Conservation (phyloP, 257 asterid species). For the Solanum appendiculatum region DNA sequence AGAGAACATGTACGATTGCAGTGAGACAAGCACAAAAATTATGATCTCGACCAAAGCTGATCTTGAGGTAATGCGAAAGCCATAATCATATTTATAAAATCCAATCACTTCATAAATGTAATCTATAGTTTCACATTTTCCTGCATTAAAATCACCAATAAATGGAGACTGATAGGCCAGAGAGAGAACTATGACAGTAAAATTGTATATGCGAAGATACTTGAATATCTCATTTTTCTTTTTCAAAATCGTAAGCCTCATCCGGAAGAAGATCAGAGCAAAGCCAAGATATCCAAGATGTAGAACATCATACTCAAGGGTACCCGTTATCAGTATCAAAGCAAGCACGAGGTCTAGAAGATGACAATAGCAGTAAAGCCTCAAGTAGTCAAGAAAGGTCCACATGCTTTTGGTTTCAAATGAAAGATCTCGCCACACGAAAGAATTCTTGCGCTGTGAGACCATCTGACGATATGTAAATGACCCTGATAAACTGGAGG, state of each 20-base stretch:
- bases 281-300: constrained; percentile 95
- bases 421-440: constrained; percentile 91
- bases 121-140: constrained; percentile 80
- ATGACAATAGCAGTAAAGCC: constrained; percentile 98
- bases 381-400: constrained; percentile 91
- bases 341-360: constrained; percentile 94
- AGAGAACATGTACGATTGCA: constrained; percentile 94
- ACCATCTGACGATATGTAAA: constrained; percentile 69
- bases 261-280: constrained; percentile 91
- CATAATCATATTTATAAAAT: constrained; percentile 91
- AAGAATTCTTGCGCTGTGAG: constrained; percentile 80
- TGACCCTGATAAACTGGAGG: constrained; percentile 67
- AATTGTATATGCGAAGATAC: constrained; percentile 76
- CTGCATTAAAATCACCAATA: constrained; percentile 62
- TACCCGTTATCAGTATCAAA: constrained; percentile 82
- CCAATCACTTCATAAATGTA: constrained; percentile 93
- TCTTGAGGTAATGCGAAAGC: constrained; percentile 94
- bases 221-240: constrained; percentile 89
- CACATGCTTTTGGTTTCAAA: constrained; percentile 99
- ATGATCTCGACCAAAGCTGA: constrained; percentile 94
- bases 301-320: constrained; percentile 89
- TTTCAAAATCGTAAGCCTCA: constrained; percentile 83
- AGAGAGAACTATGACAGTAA: constrained; percentile 87
- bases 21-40: constrained; percentile 82
- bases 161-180: constrained; percentile 96